Evolutionary conservation across 768 basidiomycete species (phyloP).

Genomic region (Gymnopilus junonius): DNA sequence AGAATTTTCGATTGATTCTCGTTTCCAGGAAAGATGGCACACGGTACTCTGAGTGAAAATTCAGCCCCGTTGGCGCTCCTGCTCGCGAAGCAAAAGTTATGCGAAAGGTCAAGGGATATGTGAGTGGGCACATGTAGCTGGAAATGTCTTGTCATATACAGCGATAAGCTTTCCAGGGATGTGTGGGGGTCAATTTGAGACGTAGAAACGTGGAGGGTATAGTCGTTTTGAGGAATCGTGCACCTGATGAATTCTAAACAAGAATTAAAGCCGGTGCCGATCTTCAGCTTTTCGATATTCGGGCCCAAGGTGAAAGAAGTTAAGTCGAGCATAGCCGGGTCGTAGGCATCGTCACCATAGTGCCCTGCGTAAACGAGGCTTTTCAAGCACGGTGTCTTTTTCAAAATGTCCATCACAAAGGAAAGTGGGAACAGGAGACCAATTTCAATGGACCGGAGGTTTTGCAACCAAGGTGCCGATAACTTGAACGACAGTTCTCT

Average conservation of each 20-base stretch:
- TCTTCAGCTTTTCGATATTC: neutral
- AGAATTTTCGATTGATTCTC: neutral
- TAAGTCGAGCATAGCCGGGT: neutral
- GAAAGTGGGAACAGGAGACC: neutral
- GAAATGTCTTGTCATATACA: neutral
- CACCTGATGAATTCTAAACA: neutral
- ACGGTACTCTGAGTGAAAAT: neutral
- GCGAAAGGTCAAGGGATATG: neutral
- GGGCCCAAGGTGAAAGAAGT: neutral
- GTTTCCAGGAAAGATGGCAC: neutral
- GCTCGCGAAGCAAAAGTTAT: neutral
- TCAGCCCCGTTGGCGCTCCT: neutral
- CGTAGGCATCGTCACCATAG: neutral
- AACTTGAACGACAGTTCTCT: neutral
- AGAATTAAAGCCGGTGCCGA: neutral
- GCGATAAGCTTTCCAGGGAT: neutral
- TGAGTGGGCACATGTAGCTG: neutral
- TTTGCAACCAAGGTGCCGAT: neutral
- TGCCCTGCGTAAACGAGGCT: neutral
- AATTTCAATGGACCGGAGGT: neutral
- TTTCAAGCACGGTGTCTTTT: neutral
- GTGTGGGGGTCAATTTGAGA: neutral
- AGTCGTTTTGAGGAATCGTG: neutral
- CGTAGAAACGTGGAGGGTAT: neutral
- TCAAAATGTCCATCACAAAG: neutral